Evolutionary conservation across 495 filamentous ascomycete genomes (phyloP), one percentile per base, ranked within the genome.

Genomic region (Acidiella bohemica): DNA sequence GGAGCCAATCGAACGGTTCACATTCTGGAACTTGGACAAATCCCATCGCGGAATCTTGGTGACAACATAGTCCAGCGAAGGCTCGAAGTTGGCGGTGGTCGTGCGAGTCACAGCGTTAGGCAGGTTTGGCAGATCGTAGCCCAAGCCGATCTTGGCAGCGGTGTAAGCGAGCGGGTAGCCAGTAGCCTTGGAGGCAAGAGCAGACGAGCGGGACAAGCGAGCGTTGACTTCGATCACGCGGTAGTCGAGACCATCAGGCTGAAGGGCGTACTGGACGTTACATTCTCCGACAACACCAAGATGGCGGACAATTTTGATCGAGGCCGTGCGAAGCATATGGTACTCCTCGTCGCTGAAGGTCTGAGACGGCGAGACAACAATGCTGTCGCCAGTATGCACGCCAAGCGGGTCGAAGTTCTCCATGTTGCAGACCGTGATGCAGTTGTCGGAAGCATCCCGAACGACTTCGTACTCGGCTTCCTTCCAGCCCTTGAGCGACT

Each of bases 341-440:
- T 97, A 97, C 59, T 97, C 90, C 56, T 94, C 88, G 46, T 97
- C 92, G 8, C 86, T 90, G 21, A 97, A 73, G 0, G 90, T 97
- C 61, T 96, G 90, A 8, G 85, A 94, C 18, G 90, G 90, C 4
- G 90, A 92, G 16, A 97, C 90, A 40, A 97, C 90, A 54, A 97
- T 97, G 19, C 88, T 95, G 62, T 97, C 90, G 59, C 90, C 90
- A 7, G 90, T 97, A 55, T 97, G 90, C 41, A 96, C 95, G 53
- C 90, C 90, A 22, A 97, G 77, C 46, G 90, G 90, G 63, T 97
- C 90, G 50, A 97, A 96, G 61, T 97, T 97, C 64, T 97, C 90
- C 90, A 97, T 97, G 67, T 97, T 97, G 66, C 90, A 97, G 47
- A 97, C 90, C 5, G 90, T 97, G 59, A 97, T 96, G 64, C 90